Base-by-base conservation (phyloP, 148 eudicot species). In the Fagopyrum esculentum region DNA sequence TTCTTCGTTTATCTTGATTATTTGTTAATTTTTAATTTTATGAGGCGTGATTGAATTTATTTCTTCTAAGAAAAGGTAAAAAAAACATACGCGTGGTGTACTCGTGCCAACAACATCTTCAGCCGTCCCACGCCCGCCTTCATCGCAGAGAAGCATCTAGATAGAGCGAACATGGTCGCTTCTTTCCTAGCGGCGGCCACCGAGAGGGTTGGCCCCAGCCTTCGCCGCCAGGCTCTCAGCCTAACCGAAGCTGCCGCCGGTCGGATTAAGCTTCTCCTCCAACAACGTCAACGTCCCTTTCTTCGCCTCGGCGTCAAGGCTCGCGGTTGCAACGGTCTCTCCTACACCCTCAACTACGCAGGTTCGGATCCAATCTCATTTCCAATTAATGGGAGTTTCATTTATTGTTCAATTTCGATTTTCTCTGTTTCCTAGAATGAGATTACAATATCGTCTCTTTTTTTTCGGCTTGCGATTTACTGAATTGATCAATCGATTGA, bases 301-400 rank as follows among this genome's bases (percentile, higher is more conserved):
- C 91, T 91, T 57, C 87, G 85, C 73, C 90, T 91, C 60, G 93
- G 97, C 48, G 93, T 91, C 79, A 89, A 91, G 82, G 87, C 97
- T 77, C 93, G 97, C 72, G 97, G 91, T 29, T 91, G 97, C 85
- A 91, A 91, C 75, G 97, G 91, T 78, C 85, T 89, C 73, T 89
- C 92, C 9, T 89, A 86, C 72, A 89, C 92, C 78, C 92, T 89
- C 69, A 89, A 89, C 76, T 89, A 89, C 9, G 89, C 92, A 40
- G 92, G 92, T 86, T 49, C 45, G 2, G 10, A 4, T 69, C 29
- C 35, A 22, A 66, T 9, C 10, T 64, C 26, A 6, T 60, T 35
- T 35, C 71, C 2, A 16, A 6, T 56, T 57, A 51, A 3, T 35
- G 11, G 26, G 22, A 13, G 2, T 61, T 45, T 44, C 22, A 11